phyloP scores from a whole-genome alignment of 2,329 filamentous ascomycete species.

The Dothistroma septosporum region DNA sequence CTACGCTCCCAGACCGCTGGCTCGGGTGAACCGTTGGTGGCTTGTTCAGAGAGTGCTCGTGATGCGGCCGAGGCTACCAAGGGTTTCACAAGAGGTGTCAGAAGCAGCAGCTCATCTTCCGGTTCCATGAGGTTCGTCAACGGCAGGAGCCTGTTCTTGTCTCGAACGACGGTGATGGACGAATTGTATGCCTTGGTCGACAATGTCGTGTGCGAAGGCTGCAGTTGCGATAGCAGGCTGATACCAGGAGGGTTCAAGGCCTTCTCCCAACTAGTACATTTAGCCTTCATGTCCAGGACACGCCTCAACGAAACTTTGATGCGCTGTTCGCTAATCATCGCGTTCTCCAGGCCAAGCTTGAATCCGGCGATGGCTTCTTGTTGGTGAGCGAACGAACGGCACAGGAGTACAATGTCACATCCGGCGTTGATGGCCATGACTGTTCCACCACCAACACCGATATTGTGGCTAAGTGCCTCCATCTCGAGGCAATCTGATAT shows the following conservation, averaged over 20 bases:
- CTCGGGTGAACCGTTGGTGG: conserved; percentile 53
- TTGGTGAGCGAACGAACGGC: conserved; percentile 81
- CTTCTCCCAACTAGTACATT: conserved; percentile 84
- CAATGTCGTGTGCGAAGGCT: conserved; percentile 74
- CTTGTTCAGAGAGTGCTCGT: conserved; percentile 62
- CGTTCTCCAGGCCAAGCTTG: conserved; percentile 84
- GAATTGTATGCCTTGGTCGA: conserved; percentile 85
- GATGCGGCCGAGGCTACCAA: conserved; percentile 84
- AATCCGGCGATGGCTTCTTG: conserved; percentile 87
- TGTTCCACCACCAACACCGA: conserved; percentile 93
- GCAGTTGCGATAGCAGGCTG: conserved; percentile 70
- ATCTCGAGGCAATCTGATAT: conserved; percentile 96
- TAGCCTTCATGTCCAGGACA: conserved; percentile 74
- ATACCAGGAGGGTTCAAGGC: conserved; percentile 84
- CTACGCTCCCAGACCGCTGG: conserved; percentile 55
- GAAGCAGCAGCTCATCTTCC: conserved; percentile 80
- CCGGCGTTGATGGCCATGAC: conserved; percentile 97
- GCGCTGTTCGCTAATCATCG: conserved; percentile 75
- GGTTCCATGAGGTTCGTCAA: conserved; percentile 75
- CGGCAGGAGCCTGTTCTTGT: conserved; percentile 80
- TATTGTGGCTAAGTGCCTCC: conserved; percentile 91
- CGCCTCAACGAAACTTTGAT: conserved; percentile 76
- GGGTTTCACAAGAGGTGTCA: conserved; percentile 87
- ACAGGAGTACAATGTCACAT: conserved; percentile 86
- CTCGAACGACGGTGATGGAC: conserved; percentile 87